Evolutionary conservation across 179 eudicot species (phyloP).

Genomic region (Silene noctiflora): DNA sequence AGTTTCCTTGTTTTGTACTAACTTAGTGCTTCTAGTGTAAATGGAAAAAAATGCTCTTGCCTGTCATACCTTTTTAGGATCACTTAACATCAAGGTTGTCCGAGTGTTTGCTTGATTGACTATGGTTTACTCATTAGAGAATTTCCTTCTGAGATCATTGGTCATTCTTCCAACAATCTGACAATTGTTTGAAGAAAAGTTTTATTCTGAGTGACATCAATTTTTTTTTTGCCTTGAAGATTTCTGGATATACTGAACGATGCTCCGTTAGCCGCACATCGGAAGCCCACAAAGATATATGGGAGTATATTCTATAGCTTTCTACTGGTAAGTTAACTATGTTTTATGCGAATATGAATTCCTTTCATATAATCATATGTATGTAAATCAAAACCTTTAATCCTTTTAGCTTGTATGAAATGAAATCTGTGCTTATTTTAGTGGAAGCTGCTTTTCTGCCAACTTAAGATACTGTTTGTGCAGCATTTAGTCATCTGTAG

Average conservation of each 20-base stretch:
- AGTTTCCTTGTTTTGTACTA: not conserved
- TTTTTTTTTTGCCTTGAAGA: conserved; percentile 36
- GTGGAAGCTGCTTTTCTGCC: not conserved
- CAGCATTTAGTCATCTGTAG: not conserved
- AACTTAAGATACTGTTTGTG: not conserved
- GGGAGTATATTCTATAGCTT: conserved; percentile 80
- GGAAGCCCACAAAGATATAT: conserved; percentile 70
- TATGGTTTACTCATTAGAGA: not conserved
- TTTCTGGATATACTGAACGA: conserved; percentile 90
- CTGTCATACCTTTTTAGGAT: not conserved
- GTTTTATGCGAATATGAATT: conserved; percentile 8
- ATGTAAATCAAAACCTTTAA: not conserved
- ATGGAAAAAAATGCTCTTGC: not conserved
- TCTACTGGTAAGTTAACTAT: conserved; percentile 68
- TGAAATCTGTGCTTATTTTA: not conserved
- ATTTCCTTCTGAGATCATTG: not conserved
- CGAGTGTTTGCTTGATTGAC: not conserved
- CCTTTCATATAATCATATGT: not conserved
- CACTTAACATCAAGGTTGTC: not conserved
- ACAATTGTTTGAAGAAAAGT: not conserved
- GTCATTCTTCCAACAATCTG: not conserved
- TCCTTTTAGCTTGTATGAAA: conserved; percentile 5
- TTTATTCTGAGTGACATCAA: conserved; percentile 3
- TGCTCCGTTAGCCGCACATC: conserved; percentile 88
- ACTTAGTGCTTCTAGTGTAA: not conserved